Evolutionary conservation across 75 land plant species (phyloP).

Genomic region (Ceratopteris richardii): DNA sequence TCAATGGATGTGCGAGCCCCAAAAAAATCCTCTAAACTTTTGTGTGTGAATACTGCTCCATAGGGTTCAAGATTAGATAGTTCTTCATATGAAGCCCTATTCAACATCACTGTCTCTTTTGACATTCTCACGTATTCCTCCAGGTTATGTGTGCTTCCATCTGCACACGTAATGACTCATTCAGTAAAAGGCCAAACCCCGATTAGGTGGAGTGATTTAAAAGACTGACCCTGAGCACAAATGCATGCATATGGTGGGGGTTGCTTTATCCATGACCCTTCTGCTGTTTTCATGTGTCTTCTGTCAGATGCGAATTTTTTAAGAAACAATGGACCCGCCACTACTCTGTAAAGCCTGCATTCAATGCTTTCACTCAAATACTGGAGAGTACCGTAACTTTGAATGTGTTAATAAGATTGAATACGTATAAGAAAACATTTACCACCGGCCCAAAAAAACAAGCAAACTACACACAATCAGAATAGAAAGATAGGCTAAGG

Average conservation of each 20-base stretch:
- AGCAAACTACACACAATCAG: no score
- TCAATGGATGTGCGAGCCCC: background rate
- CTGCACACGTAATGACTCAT: constrained; percentile 22
- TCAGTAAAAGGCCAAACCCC: background rate
- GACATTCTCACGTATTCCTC: constrained; percentile 45
- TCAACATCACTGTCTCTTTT: constrained; percentile 15
- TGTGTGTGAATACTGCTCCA: constrained; percentile 43
- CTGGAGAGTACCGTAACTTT: no score
- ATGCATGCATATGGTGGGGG: constrained; percentile 75
- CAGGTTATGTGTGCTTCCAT: constrained; percentile 66
- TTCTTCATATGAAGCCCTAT: constrained; percentile 8
- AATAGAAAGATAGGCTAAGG: no score
- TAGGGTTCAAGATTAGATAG: constrained; percentile 16
- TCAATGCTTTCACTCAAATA: no score
- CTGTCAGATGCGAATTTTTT: constrained; percentile 82
- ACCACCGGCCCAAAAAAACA: no score
- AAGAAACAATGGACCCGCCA: constrained; percentile 66
- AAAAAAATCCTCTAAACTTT: constrained; percentile 43
- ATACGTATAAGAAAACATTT: no score
- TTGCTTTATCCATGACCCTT: constrained; percentile 56
- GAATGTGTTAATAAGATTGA: no score
- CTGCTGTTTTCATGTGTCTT: constrained; percentile 70
- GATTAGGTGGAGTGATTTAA: background rate
- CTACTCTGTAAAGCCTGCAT: constrained; percentile 65
- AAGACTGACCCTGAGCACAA: constrained; percentile 52